Conservation (phyloP, 176 grass and related monocot genomes). For the Aegilops longissima region DNA sequence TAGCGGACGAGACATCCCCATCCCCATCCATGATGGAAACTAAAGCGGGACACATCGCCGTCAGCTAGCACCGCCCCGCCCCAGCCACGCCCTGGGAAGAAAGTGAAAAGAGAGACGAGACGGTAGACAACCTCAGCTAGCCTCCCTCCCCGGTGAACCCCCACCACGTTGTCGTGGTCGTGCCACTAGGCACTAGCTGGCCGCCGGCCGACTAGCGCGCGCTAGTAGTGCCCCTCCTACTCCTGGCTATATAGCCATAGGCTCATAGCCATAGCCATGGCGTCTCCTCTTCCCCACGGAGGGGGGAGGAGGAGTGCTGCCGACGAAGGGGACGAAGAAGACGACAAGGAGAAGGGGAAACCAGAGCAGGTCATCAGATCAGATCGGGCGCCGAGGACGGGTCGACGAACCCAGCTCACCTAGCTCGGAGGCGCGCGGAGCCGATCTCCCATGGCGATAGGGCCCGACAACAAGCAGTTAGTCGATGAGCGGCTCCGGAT, state of each 20-base stretch:
- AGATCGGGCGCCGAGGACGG: neutral
- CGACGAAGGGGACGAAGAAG: neutral
- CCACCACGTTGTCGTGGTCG: no score
- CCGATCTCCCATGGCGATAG: neutral
- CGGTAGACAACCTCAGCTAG: neutral
- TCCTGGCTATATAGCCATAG: no score
- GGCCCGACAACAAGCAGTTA: no score
- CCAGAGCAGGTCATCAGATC: neutral
- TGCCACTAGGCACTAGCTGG: no score
- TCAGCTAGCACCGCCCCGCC: neutral
- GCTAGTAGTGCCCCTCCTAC: neutral
- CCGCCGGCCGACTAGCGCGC: neutral
- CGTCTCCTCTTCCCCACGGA: neutral
- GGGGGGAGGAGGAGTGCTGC: no score
- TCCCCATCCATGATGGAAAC: conserved; percentile 7
- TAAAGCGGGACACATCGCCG: conserved; percentile 31
- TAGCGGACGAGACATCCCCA: conserved; percentile 40
- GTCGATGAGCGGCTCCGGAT: neutral
- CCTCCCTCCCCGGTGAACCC: no score
- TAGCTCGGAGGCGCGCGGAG: neutral
- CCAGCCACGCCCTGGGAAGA: neutral
- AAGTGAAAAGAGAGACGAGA: conserved; percentile 20
- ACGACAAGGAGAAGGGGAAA: neutral
- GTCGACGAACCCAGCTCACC: conserved; percentile 15
- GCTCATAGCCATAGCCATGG: no score